Evolutionary conservation across 306 rosid species (phyloP), one percentile per base, ranked within the genome.

Genomic region (Cercis canadensis): DNA sequence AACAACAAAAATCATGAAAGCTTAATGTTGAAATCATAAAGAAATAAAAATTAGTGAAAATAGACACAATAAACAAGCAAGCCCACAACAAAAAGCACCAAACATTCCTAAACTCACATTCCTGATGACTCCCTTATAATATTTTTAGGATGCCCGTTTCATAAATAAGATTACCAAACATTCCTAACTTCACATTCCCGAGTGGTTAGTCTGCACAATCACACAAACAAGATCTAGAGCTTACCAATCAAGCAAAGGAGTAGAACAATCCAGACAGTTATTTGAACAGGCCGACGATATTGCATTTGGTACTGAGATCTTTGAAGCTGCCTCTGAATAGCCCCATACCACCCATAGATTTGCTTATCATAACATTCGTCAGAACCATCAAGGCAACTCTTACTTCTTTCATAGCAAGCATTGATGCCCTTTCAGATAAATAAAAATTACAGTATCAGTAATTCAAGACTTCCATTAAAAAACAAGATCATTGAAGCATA

Each of bases 261-360:
- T 62, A 94, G 69, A 74, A 78, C 67, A 33, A 83, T 71, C 94
- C 86, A 87, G 67, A 89, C 70, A 12, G 80, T 52, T 61, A 87
- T 47, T 69, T 83, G 92, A 70, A 83, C 81, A 60, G 89, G 87
- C 58, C 96, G 81, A 72, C 92, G 84, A 79, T 94, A 87, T 65
- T 86, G 97, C 87, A 94, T 79, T 74, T 84, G 89, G 73, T 94
- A 94, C 75, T 87, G 95, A 83, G 91, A 94, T 76, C 97, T 85
- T 72, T 89, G 99, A 85, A 94, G 84, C 74, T 78, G 92, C 64
- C 99, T 87, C 71, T 85, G 92, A 17, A 94, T 61, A 54, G 96
- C 96, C 52, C 96, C 97, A 46, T 87, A 82, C 99, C 99, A 94
- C 67, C 97, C 97, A 43, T 89, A 65, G 57, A 91, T 82, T 75